Conservation (phyloP, 1,284 basidiomycete genomes). For the Ustilago xerochloae region DNA sequence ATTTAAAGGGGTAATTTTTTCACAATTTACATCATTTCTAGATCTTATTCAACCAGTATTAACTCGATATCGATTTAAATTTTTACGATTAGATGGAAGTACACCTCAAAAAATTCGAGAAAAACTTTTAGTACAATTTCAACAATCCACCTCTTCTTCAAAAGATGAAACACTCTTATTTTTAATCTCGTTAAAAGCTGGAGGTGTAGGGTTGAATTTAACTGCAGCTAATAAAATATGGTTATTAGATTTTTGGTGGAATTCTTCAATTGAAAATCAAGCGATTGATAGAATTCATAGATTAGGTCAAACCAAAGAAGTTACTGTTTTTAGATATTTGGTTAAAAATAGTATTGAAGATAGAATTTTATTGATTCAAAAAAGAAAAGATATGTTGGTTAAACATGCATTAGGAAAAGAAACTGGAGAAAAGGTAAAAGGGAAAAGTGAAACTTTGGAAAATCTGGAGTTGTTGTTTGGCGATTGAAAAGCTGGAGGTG, state of each 20-base stretch:
- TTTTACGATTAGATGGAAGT: conserved; percentile 80
- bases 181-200: conserved; percentile 90
- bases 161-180: conserved; percentile 78
- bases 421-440: neutral
- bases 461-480: conserved; percentile 63
- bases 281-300: conserved; percentile 76
- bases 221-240: conserved; percentile 64
- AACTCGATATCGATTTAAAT: conserved; percentile 43
- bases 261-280: conserved; percentile 77
- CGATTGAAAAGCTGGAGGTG: conserved; percentile 83
- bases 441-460: conserved; percentile 53
- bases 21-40: conserved; percentile 70
- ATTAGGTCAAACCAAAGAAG: conserved; percentile 86
- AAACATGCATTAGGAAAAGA: conserved; percentile 68
- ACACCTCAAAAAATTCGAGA: conserved; percentile 88
- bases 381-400: conserved; percentile 91
- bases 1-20: conserved; percentile 69
- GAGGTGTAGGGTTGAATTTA: conserved; percentile 80
- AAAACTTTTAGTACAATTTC: conserved; percentile 80
- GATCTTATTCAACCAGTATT: conserved; percentile 61
- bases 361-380: conserved; percentile 77
- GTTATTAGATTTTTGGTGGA: conserved; percentile 67
- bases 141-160: conserved; percentile 78
- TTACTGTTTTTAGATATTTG: conserved; percentile 90
- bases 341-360: conserved; percentile 92